Evolutionary conservation across 495 filamentous ascomycete species (phyloP), one percentile per base, ranked within the genome.

Genomic region (Penicillium subrubescens): DNA sequence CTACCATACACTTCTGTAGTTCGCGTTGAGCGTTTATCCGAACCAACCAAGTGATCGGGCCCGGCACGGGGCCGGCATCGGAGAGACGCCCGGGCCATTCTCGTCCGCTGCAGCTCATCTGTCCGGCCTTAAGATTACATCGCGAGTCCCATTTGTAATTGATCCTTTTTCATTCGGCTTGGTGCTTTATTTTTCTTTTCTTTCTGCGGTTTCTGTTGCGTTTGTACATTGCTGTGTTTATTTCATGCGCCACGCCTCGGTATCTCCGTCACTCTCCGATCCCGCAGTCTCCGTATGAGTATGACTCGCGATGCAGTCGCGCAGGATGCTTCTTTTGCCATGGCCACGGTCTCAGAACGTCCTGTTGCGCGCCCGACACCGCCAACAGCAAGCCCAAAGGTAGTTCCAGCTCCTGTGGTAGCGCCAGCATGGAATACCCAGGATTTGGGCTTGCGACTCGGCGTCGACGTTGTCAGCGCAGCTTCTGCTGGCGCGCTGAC

Each of bases 401-500:
- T 39, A 39, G 14, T 33, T 5, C 8, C 48, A 15, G 25, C 35
- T 15, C 48, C 35, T 6, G 53, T 51, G 48, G 12, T 55, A 17
- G 8, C 65, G 12, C 51, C 65, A 23, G 41, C 81, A 81, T 94
- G 92, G 91, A 97, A 96, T 72, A 94, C 92, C 29, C 85, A 86
- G 62, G 86, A 91, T 63, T 75, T 96, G 23, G 84, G 84, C 15
- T 71, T 83, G 63, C 85, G 93, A 51, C 70, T 97, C 15, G 85
- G 83, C 39, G 87, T 89, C n/a, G 94, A 98, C 79, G 69, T 85
- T 8, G 72, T 84, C 57, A 88, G 90, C 70, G 94, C 95, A 3
- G 84, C 87, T 12, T 82, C 84, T 8, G 94, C 94, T 8, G 92
- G 92, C n/a, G 86, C 86, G 31, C 78, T 95, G 48, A 89, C 97